Percentiles rank a stretch among this genome's conserved stretches.
Conservation (phyloP, 164 flowering plant species). For the Sedum album region DNA sequence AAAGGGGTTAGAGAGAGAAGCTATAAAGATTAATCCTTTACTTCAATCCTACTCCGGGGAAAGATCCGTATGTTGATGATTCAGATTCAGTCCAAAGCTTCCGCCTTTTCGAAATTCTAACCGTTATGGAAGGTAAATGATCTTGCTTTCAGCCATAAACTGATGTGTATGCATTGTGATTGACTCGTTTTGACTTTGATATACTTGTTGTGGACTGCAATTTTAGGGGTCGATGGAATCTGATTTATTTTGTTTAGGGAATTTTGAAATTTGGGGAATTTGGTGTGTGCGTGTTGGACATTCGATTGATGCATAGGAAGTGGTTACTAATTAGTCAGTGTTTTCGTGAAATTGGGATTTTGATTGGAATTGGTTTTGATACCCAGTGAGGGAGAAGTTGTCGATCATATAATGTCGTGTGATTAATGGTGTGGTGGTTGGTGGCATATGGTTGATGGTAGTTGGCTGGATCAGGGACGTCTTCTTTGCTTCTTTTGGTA, state of each 20-base stretch:
- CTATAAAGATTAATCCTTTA: not conserved
- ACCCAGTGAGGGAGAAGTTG: no score
- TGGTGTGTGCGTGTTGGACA: no score
- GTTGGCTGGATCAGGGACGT: not conserved
- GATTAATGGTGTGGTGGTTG: not conserved
- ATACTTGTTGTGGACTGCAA: not conserved
- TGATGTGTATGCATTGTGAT: no score
- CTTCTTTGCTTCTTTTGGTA: not conserved
- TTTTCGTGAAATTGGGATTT: no score
- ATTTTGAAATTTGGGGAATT: not conserved
- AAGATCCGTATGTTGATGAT: no score
- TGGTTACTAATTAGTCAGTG: no score
- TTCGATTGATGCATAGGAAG: no score
- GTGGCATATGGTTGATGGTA: not conserved
- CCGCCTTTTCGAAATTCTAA: not conserved
- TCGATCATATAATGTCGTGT: no score
- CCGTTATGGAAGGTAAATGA: conserved; percentile 1
- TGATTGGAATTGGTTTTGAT: no score
- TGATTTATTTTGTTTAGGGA: not conserved
- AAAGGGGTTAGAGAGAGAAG: not conserved
- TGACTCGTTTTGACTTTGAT: not conserved
- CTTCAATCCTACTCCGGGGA: not conserved
- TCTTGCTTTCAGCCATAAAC: no score
- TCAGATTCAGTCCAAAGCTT: not conserved
- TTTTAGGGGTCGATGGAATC: not conserved